Base-by-base conservation (phyloP, 2,329 filamentous ascomycete species). In the Xylaria sp. region DNA sequence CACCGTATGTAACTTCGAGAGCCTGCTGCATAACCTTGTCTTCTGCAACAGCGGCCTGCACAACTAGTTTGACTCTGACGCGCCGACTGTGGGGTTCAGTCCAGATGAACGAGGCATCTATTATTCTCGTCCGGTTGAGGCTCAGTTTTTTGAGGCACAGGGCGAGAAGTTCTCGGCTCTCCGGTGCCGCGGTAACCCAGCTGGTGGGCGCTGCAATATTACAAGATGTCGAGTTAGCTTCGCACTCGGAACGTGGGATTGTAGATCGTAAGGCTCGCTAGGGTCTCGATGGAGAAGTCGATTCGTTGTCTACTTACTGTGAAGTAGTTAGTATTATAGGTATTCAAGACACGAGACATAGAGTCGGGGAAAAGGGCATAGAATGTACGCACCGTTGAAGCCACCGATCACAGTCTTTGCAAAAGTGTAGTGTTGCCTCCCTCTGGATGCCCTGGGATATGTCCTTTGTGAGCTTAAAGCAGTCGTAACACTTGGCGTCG, bases 61-160 rank as follows among this genome's bases (percentile, higher is more conserved):
- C 90, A 0, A 96, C 98, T 79, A 99, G 90, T 84, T 97, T 97
- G 79, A 98, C 90, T 81, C 94, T 96, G 71, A 98, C 87, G 78
- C 96, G 86, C 76, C 93, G 87, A 74, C 94, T 97, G 82, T 99
- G 96, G 11, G 96, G 95, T 80, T 99, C 96, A 0, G 96, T 99
- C 96, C 96, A 99, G 77, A 98, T 92, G 78, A 98, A 99, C 75
- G 89, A 92, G 53, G 96, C 96, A 78, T 99, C 96, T 75, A 97
- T 94, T 75, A 99, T 96, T 68, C 96, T 88, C 72, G 97, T 92
- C 83, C 96, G 97, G 78, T 90, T 89, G 70, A 99, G 82, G 33
- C 92, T 86, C 70, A 99, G 82, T 80, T 96, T 96, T 77, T 93
- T 90, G 72, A 99, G 84, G 80, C 96, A 99, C 53, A 99, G 83